Evolutionary conservation across 257 asterid genomes (phyloP).

Genomic region (Salvia rosmarinus): DNA sequence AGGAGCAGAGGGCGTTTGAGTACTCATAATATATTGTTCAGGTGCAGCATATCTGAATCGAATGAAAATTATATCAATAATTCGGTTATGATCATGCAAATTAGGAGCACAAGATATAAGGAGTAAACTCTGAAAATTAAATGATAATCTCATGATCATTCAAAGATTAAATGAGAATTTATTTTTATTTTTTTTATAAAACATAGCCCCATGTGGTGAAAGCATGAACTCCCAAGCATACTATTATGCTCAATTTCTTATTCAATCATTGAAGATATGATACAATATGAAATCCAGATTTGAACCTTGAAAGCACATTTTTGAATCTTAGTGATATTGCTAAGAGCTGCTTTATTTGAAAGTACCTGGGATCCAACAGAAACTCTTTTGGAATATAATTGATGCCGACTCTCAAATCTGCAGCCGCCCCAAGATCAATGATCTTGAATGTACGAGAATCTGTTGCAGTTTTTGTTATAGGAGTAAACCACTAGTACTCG

Average conservation of each 20-base stretch:
- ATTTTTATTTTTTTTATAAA: no score
- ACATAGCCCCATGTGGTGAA: neutral
- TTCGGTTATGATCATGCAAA: neutral
- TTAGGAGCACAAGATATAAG: neutral
- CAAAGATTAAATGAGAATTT: neutral
- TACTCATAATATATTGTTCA: conserved; percentile 98
- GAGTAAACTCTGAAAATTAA: neutral
- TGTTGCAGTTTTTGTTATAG: conserved; percentile 38
- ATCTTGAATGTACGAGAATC: conserved; percentile 88
- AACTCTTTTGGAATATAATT: conserved; percentile 94
- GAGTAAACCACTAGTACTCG: neutral
- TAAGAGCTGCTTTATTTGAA: neutral
- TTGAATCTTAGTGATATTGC: neutral
- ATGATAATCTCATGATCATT: neutral
- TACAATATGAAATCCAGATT: neutral
- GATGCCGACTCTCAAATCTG: conserved; percentile 97
- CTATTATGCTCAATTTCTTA: neutral
- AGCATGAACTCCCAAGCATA: conserved; percentile 5
- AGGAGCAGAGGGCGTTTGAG: conserved; percentile 98
- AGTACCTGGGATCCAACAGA: conserved; percentile 90
- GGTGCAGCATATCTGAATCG: conserved; percentile 87
- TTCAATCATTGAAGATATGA: neutral
- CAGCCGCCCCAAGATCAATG: conserved; percentile 96
- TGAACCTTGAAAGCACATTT: neutral
- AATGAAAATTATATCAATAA: conserved; percentile 3